Evolutionary conservation across 2,329 filamentous ascomycete genomes (phyloP).

Genomic region (Emmonsiellopsis sp.): DNA sequence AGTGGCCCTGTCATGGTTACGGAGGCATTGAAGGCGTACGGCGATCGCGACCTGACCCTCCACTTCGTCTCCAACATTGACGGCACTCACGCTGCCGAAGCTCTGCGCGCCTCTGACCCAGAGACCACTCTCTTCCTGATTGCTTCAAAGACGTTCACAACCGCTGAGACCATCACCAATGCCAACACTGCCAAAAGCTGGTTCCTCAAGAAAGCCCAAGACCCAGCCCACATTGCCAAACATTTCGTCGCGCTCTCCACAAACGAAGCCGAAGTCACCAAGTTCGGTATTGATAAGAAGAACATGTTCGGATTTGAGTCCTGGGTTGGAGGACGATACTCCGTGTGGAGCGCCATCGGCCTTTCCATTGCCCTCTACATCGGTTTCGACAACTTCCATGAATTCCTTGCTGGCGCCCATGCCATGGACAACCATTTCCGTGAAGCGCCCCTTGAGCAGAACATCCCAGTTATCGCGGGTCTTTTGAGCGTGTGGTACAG

Average conservation of each 20-base stretch:
- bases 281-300: conserved; percentile 96
- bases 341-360: conserved; percentile 97
- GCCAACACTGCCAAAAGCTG: conserved; percentile 94
- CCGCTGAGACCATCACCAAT: conserved; percentile 92
- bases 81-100: conserved; percentile 94
- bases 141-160: conserved; percentile 98
- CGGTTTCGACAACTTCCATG: conserved; percentile 93
- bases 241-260: conserved; percentile 98
- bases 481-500: conserved; percentile 97
- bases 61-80: conserved; percentile 99
- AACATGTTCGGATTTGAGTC: conserved; percentile 99
- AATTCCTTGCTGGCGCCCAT: conserved; percentile 89
- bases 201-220: conserved; percentile 83
- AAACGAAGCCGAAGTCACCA: conserved; percentile 88
- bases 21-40: conserved; percentile 92
- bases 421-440: conserved; percentile 99
- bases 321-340: conserved; percentile 98
- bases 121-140: conserved; percentile 99
- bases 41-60: conserved; percentile 71
- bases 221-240: conserved; percentile 71
- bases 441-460: conserved; percentile 79
- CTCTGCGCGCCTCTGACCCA: conserved; percentile 76
- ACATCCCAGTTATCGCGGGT: conserved; percentile 87
- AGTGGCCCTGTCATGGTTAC: conserved; percentile 98
- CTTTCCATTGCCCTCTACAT: conserved; percentile 90